Evolutionary conservation across 176 grass and related monocot genomes (phyloP).

Genomic region (Cenchrus americanus): DNA sequence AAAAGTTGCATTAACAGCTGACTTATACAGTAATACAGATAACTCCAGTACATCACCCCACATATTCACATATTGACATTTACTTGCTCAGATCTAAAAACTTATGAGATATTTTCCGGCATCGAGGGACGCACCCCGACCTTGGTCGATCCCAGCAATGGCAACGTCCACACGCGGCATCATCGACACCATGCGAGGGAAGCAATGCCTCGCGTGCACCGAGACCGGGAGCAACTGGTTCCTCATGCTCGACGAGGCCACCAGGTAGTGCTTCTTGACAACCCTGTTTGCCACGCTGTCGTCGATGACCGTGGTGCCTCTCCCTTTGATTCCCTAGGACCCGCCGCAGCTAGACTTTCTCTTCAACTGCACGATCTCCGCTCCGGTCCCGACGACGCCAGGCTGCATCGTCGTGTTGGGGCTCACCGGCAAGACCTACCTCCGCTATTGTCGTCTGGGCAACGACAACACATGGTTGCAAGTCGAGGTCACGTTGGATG

Average conservation of each 20-base stretch:
- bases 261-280: not conserved
- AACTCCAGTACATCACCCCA: no score
- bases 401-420: slow-evolving; percentile 3
- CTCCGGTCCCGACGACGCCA: not conserved
- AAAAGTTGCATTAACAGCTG: no score
- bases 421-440: not conserved
- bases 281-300: not conserved
- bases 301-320: not conserved
- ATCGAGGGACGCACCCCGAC: not conserved
- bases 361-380: slow-evolving; percentile 1
- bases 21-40: no score
- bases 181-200: not conserved
- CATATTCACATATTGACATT: no score
- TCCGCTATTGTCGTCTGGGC: not conserved
- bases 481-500: not conserved
- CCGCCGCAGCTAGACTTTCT: not conserved
- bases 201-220: not conserved
- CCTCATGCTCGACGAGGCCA: slow-evolving; percentile 5
- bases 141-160: not conserved
- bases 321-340: not conserved
- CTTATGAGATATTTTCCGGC: no score
- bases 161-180: not conserved
- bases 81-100: no score
- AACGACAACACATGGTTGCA: not conserved
- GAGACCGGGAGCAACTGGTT: slow-evolving; percentile 24